phyloP scores from a whole-genome alignment of 495 filamentous ascomycete genomes.

The Halenospora varia region DNA sequence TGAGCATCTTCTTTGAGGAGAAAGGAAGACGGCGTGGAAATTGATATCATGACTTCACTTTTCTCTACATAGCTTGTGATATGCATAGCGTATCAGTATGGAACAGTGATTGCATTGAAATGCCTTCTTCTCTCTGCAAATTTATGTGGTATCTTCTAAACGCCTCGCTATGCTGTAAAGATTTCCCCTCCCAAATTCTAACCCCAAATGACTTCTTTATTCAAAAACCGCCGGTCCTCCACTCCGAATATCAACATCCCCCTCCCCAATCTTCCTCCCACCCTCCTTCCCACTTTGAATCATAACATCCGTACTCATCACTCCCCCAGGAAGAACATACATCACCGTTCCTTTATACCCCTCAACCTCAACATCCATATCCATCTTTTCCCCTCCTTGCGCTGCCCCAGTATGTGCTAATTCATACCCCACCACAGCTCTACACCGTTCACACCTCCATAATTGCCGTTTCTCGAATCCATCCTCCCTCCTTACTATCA shows the following conservation, averaged over 20 bases:
- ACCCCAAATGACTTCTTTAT: constrained; percentile 9
- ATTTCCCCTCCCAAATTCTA: no score
- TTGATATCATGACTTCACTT: no score
- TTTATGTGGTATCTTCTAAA: not conserved
- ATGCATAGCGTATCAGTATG: not conserved
- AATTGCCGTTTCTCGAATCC: constrained; percentile 70
- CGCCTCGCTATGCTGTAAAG: not conserved
- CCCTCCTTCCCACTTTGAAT: constrained; percentile 16
- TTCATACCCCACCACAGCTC: constrained; percentile 60
- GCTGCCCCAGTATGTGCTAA: constrained; percentile 28
- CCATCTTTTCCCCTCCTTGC: constrained; percentile 20
- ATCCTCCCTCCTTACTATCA: constrained; percentile 57
- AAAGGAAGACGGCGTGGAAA: no score
- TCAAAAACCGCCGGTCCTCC: not conserved
- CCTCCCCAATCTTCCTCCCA: constrained; percentile 22
- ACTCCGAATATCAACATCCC: constrained; percentile 10
- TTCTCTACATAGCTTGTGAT: not conserved
- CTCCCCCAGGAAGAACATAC: constrained; percentile 56
- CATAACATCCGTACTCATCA: constrained; percentile 47
- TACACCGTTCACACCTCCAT: constrained; percentile 59
- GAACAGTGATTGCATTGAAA: not conserved
- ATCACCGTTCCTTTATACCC: constrained; percentile 30
- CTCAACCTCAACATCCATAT: constrained; percentile 21
- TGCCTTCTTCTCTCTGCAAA: not conserved
- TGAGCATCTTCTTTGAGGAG: no score